phyloP scores from a whole-genome alignment of 345 rosid species.

The Gynandropsis gynandra region DNA sequence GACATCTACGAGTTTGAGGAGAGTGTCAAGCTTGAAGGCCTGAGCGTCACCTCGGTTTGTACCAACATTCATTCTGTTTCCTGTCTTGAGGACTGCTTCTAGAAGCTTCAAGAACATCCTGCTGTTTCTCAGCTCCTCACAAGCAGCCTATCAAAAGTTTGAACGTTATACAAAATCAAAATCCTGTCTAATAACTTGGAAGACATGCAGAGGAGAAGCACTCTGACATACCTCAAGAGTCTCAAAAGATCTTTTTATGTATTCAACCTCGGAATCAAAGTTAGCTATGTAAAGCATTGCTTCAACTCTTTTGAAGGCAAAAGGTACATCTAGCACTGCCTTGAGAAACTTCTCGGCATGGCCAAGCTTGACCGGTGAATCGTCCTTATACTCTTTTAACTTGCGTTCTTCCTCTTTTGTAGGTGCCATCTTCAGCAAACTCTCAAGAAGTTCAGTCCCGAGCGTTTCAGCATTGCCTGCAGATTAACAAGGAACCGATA shows the following conservation, averaged over 20 bases:
- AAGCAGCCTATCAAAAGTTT: slow-evolving; percentile 69
- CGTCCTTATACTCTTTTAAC: slow-evolving; percentile 65
- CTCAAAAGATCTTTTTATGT: slow-evolving; percentile 69
- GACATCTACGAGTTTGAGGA: slow-evolving; percentile 88
- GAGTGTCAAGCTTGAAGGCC: slow-evolving; percentile 97
- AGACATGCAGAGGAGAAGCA: neutral
- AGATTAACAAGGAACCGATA: slow-evolving; percentile 1
- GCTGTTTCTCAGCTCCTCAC: slow-evolving; percentile 83
- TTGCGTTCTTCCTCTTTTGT: slow-evolving; percentile 91
- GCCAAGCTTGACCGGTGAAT: slow-evolving; percentile 73
- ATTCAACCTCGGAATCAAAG: slow-evolving; percentile 86
- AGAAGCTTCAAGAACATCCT: slow-evolving; percentile 90
- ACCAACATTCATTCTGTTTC: slow-evolving; percentile 98
- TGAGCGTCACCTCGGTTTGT: slow-evolving; percentile 97
- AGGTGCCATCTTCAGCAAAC: slow-evolving; percentile 87
- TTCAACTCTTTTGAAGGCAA: slow-evolving; percentile 76
- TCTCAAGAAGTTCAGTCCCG: slow-evolving; percentile 94
- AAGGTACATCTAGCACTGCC: slow-evolving; percentile 86
- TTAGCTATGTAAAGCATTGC: slow-evolving; percentile 86
- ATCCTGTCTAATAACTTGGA: neutral
- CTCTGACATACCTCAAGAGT: slow-evolving; percentile 69
- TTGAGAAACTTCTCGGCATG: slow-evolving; percentile 89
- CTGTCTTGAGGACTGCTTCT: slow-evolving; percentile 96
- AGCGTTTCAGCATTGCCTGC: slow-evolving; percentile 86
- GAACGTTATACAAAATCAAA: no score